Percentiles rank a stretch among this genome's conserved stretches.
Conservation (phyloP, 1,284 basidiomycete species). For the Fereydounia khargensis region DNA sequence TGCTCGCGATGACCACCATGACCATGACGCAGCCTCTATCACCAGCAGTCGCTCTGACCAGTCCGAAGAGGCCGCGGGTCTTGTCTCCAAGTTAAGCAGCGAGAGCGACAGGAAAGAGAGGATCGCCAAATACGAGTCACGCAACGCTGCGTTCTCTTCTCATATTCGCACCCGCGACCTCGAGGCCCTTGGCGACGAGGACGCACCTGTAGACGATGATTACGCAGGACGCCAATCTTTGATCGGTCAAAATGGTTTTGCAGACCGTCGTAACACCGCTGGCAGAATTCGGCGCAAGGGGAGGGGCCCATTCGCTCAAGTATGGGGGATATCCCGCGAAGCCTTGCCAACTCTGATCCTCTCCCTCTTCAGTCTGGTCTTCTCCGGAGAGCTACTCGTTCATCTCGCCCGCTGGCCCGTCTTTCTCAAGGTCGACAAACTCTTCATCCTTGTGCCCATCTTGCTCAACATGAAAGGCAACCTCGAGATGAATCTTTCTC, state of each 20-base stretch:
- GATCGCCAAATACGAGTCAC: background rate
- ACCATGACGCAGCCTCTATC: background rate
- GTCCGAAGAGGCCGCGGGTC: background rate
- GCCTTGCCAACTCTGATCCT: constrained; percentile 61
- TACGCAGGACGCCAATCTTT: constrained; percentile 23
- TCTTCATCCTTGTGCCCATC: constrained; percentile 94
- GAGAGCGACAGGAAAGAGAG: background rate
- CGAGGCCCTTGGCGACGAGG: background rate
- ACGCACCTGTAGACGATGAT: constrained; percentile 10
- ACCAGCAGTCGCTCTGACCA: background rate
- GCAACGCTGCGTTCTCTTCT: too few relatives aligned
- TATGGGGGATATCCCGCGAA: constrained; percentile 49
- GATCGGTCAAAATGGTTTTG: constrained; percentile 22
- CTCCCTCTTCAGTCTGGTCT: constrained; percentile 64
- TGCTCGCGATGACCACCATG: background rate
- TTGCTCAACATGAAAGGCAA: constrained; percentile 95
- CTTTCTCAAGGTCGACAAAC: constrained; percentile 81
- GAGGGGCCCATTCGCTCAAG: constrained; percentile 18
- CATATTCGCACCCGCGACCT: too few relatives aligned
- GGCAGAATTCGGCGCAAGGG: constrained; percentile 10
- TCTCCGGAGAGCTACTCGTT: constrained; percentile 84
- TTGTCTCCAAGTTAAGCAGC: background rate
- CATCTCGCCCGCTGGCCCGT: constrained; percentile 82
- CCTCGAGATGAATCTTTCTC: constrained; percentile 79
- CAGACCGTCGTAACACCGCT: constrained; percentile 27